Base-by-base conservation (phyloP, 352 stramenopile species). In the Globisporangium paddicum region DNA sequence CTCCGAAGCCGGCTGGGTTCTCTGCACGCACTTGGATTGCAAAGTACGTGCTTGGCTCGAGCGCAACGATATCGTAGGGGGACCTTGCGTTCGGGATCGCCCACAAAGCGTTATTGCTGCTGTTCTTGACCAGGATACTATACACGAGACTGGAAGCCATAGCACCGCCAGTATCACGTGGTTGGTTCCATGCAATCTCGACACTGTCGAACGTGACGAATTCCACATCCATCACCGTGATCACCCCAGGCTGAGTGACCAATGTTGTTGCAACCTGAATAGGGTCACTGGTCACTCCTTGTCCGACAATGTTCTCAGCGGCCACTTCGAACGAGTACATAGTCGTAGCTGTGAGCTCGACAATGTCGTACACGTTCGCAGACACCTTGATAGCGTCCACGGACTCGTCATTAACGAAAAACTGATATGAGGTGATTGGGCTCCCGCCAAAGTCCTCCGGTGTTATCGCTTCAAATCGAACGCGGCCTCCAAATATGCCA, bases 361-460 rank as follows among this genome's bases (percentile, higher is more conserved):
- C 61, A 26, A 86, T 52, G 25, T 83, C 71, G 38, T 71, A 82
- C 13, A 69, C 26, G 2, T 25, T 58, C 19, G 26, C 38, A 4
- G 59, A 69, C 2, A 63, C 46, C 5, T 11, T 19, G 0, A 65
- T 26, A 9, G 55, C 48, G 1, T 49, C 34, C 10, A 25, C 45
- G 1, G 26, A 19, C 3, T 58, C 46, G 10, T 38, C 62, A 42
- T 82, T 64, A 0, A 75, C 42, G 21, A 68, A 75, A 45, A 86
- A 73, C 0, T 26, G 37, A 25, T 74, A 85, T 0, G 42, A 32
- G 3, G 53, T 50, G 26, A 88, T 58, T 0, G 44, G 21, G 14
- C 42, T 69, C 16, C 78, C 78, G 9, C 78, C 78, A 52, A 72
- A 72, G 30, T 88, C 69, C 0, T 53, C 28, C 18, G 78, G 78